Evolutionary conservation across 495 filamentous ascomycete species (phyloP), one percentile per base, ranked within the genome.

Genomic region (Aspergillus homomorphus): DNA sequence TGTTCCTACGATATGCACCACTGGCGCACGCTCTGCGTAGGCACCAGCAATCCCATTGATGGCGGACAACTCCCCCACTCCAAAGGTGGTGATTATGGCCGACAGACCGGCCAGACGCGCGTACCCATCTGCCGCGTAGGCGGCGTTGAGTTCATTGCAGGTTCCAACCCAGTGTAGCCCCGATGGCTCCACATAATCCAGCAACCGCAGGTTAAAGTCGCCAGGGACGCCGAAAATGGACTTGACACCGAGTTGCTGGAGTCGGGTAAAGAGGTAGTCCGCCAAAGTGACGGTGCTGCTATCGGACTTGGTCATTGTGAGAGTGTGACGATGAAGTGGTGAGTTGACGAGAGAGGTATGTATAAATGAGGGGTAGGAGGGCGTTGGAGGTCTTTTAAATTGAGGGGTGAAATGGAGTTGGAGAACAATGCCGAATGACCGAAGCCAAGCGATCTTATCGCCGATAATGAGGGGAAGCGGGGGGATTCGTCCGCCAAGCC

Each of bases 61-160:
- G 33, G 87, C 87, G 4, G 86, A 89, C 4, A 92, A 76, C 66
- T 92, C 90, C 23, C 89, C 89, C 16, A 92, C 88, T 26, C 89
- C 90, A 56, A 89, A 92, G 0, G 89, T 91, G 30, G 90, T 94
- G 38, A 91, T 72, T 48, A 93, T 66, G 2, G 90, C 90, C 12
- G 80, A 78, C 16, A 91, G 80, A 16, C 89, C 88, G 59, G 87
- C 88, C 52, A 89, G 77, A 26, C 89, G 78, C 26, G 88, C 87
- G 66, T 92, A 92, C 10, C 88, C 90, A 73, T 94, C 89, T 12
- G 89, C 86, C 12, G 89, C 89, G 61, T 92, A 92, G 18, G 85
- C 87, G n/a, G 88, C 88, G 68, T 93, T 92, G 51, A 93, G 81
- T 66, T 92, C 89, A 64, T 92, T 92, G 61, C 82, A 84, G 69